Conservation (phyloP, 805 yeast species). For the Wickerhamomyces ciferrii region DNA sequence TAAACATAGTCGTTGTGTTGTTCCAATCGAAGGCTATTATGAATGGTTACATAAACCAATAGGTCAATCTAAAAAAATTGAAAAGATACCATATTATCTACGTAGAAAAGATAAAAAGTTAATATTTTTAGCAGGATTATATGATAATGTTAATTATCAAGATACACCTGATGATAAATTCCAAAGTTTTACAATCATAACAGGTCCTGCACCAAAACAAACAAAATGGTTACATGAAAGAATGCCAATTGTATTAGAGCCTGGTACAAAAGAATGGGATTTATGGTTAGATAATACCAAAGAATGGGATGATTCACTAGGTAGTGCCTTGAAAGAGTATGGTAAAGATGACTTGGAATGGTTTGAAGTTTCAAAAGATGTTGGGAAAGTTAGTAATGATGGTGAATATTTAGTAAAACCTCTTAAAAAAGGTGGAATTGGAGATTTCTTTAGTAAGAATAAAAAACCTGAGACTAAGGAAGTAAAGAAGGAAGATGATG, state of each 20-base stretch:
- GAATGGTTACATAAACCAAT: slow-evolving; percentile 55
- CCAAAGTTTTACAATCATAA: slow-evolving; percentile 62
- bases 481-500: slow-evolving; percentile 3
- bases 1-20: slow-evolving; percentile 55
- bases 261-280: slow-evolving; percentile 52
- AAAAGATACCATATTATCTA: slow-evolving; percentile 63
- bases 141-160: slow-evolving; percentile 18
- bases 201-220: slow-evolving; percentile 62
- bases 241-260: slow-evolving; percentile 69
- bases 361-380: slow-evolving; percentile 53
- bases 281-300: slow-evolving; percentile 51
- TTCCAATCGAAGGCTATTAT: slow-evolving; percentile 79
- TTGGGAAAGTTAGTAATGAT: slow-evolving; percentile 56
- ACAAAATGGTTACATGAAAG: slow-evolving; percentile 69
- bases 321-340: slow-evolving; percentile 33
- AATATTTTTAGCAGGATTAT: slow-evolving; percentile 64
- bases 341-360: slow-evolving; percentile 36
- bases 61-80: slow-evolving; percentile 25
- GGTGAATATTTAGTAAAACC: slow-evolving; percentile 28
- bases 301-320: slow-evolving; percentile 36
- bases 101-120: slow-evolving; percentile 45
- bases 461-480: too few relatives aligned
- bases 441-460: slow-evolving; percentile 7
- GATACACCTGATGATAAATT: slow-evolving; percentile 21
- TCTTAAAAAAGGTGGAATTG: slow-evolving; percentile 8